These are phyloP conservation scores for Heliophila coronopifolia DNA, from an alignment of 441 rosid species.

Conservation along the genomic window DNA sequence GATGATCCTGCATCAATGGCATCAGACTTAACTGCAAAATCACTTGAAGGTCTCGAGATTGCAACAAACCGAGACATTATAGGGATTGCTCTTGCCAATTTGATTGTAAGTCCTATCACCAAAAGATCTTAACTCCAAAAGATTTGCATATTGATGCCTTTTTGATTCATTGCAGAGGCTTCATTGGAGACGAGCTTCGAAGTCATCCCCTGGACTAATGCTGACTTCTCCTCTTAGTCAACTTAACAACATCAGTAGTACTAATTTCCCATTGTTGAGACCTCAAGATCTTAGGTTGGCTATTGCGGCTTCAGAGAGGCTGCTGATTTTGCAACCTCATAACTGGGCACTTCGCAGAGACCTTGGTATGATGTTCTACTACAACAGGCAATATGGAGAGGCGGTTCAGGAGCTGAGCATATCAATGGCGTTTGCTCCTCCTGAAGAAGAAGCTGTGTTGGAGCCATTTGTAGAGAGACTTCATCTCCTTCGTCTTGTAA, in stretches of 20 bases:
- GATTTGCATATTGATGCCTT: neutral
- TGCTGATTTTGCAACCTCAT: conserved; percentile 74
- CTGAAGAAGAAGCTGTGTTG: no score
- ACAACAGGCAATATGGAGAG: conserved; percentile 8
- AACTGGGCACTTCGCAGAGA: conserved; percentile 77
- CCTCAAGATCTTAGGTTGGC: conserved; percentile 80
- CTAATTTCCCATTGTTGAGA: conserved; percentile 49
- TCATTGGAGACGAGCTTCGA: conserved; percentile 84
- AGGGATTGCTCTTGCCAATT: conserved; percentile 85
- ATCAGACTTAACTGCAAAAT: conserved; percentile 75
- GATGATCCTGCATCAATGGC: conserved; percentile 86
- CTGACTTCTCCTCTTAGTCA: conserved; percentile 78
- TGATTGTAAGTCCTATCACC: conserved; percentile 54
- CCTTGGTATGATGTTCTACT: conserved; percentile 84
- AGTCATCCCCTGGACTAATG: conserved; percentile 70
- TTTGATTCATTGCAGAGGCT: conserved; percentile 52
- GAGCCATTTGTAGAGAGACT: no score
- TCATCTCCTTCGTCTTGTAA: no score
- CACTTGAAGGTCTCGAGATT: conserved; percentile 69
- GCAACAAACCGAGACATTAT: conserved; percentile 76
- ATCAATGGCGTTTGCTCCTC: no score
- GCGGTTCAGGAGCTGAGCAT: no score
- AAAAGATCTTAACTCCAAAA: neutral
- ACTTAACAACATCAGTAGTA: conserved; percentile 34
- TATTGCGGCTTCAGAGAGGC: conserved; percentile 75